phyloP scores from a whole-genome alignment of 139 green algal genomes.

The Coelastrella sp. region DNA sequence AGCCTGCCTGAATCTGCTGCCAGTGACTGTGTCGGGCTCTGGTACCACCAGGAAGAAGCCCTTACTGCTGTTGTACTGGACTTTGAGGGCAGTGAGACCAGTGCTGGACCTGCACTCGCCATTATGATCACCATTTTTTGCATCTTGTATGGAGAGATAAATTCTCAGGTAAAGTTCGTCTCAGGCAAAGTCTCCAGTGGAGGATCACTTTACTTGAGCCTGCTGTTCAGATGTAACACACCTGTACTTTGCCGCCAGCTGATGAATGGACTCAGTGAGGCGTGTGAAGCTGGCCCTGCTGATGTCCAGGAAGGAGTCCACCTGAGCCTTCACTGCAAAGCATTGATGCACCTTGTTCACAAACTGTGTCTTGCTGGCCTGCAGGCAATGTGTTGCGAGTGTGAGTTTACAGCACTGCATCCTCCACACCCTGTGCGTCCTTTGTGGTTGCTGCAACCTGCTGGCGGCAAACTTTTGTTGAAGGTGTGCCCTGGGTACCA shows the following conservation, averaged over 20 bases:
- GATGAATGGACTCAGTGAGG: slow-evolving; percentile 78
- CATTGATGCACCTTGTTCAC: slow-evolving; percentile 67
- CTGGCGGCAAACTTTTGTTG: background rate
- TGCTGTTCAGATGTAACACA: background rate
- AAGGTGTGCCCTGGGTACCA: no score
- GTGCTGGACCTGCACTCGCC: slow-evolving; percentile 49
- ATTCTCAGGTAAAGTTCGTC: no score
- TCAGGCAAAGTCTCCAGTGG: no score
- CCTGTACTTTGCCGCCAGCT: slow-evolving; percentile 70
- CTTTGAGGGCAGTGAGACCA: slow-evolving; percentile 41
- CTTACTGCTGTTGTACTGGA: slow-evolving; percentile 72
- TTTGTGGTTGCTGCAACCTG: background rate
- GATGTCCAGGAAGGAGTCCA: slow-evolving; percentile 87
- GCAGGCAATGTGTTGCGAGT: background rate
- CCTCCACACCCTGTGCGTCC: no score
- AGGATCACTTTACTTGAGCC: background rate
- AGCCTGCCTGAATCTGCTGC: background rate
- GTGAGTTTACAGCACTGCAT: background rate
- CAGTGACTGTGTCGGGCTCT: background rate
- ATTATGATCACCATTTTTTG: no score
- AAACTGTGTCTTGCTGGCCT: slow-evolving; percentile 49
- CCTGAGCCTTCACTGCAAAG: slow-evolving; percentile 70
- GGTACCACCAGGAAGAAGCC: slow-evolving; percentile 79
- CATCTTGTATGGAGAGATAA: no score
- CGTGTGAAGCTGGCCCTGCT: slow-evolving; percentile 80